These are phyloP conservation scores for Boletus subparvulus DNA, from an alignment of 768 basidiomycete species.

Conservation along the genomic window DNA sequence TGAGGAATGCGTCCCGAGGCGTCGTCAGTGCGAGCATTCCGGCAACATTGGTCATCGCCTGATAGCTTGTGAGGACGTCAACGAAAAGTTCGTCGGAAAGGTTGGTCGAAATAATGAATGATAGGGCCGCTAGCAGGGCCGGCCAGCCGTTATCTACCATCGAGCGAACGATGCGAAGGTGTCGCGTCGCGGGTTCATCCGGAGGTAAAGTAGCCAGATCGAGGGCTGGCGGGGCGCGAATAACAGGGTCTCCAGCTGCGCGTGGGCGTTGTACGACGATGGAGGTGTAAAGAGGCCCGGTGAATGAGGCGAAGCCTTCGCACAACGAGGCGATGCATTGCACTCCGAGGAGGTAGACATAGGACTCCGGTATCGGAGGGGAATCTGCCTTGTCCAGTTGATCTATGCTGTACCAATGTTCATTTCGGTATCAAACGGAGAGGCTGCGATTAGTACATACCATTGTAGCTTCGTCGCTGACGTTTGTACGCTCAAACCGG, in stretches of 20 bases:
- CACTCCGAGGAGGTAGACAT: conserved; percentile 88
- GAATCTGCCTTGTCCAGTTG: conserved; percentile 97
- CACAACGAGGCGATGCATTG: conserved; percentile 86
- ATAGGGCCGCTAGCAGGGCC: conserved; percentile 83
- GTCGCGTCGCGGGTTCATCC: conserved; percentile 52
- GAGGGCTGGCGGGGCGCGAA: conserved; percentile 73
- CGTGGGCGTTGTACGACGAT: conserved; percentile 67
- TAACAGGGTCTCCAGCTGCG: conserved; percentile 57
- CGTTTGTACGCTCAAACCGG: conserved; percentile 67
- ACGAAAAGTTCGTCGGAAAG: conserved; percentile 91
- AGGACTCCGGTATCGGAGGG: conserved; percentile 89
- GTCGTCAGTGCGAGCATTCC: conserved; percentile 87
- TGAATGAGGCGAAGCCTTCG: conserved; percentile 78
- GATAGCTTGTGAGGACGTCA: conserved; percentile 78
- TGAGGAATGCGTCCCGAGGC: conserved; percentile 91
- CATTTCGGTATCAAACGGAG: background rate
- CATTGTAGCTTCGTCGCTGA: conserved; percentile 91
- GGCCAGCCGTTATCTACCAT: conserved; percentile 94
- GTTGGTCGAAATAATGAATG: conserved; percentile 87
- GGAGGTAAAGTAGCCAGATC: conserved; percentile 56
- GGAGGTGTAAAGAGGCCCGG: conserved; percentile 71
- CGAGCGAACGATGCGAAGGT: conserved; percentile 63
- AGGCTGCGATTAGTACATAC: conserved; percentile 42
- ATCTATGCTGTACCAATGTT: conserved; percentile 69
- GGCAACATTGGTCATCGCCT: conserved; percentile 82